Base-by-base conservation (phyloP, 2,329 filamentous ascomycete genomes). In the Hypoxylon sp. region DNA sequence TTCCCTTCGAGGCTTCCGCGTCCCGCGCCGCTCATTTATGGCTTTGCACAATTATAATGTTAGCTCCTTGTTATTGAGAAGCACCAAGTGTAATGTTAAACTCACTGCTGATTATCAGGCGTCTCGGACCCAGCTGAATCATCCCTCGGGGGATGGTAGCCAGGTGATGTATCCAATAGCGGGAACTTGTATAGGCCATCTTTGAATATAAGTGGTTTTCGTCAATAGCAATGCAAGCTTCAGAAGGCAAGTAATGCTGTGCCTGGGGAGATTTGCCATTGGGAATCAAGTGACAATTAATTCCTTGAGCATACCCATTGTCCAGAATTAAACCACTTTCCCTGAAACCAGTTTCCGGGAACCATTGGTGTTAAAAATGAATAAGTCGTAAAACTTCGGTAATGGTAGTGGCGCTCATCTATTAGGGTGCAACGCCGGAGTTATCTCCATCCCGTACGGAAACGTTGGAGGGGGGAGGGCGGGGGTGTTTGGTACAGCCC, bases 381-480 rank as follows among this genome's bases (percentile, higher is more conserved):
- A 2, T n/a, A 41, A 3, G 8, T 19, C 37, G 3, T 24, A 17
- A 37, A 28, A 10, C n/a, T 28, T 22, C 13, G 13, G n/a, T 11
- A 15, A 13, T n/a, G 13, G n/a, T 11, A 15, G 17, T 7, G 34
- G 20, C n/a, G 3, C 8, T 55, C 32, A 56, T 49, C 49, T 47
- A n/a, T 66, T 60, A 19, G 55, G 62, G 43, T 60, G 62, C 2
- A 63, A 60, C 3, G 64, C 34, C 4, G 60, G 59, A 22, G 62
- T 49, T 24, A 58, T 68, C 15, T 58, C 43, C 15, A 70, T 67
- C 32, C 69, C 54, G 26, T 64, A 57, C 26, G 64, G 52, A 3
- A 57, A 56, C 8, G 51, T 37, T 7, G 63, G 52, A 1, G 64
- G 56, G 6, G 59, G 60, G 1, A 68, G 58, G 4, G 24, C 6